phyloP scores from a whole-genome alignment of 306 rosid genomes.

The Acacia acuminata region DNA sequence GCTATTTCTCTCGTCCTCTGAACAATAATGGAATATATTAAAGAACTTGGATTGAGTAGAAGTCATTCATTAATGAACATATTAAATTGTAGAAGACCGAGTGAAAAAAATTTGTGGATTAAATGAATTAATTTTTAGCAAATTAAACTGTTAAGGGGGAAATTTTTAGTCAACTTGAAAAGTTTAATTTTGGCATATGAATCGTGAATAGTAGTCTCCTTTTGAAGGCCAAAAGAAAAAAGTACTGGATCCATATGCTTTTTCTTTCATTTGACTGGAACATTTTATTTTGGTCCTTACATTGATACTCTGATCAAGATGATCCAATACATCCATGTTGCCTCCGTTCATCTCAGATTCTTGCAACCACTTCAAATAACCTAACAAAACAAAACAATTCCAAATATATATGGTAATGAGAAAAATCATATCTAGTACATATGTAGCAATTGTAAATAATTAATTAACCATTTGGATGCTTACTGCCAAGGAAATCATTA shows the following conservation, averaged over 20 bases:
- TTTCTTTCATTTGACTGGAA: too few relatives aligned
- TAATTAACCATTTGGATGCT: background rate
- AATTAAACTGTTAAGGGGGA: background rate
- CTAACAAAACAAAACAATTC: background rate
- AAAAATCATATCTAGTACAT: background rate
- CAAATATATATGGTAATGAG: background rate
- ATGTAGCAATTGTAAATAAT: background rate
- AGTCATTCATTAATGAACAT: background rate
- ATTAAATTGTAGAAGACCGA: background rate
- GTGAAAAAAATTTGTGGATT: background rate
- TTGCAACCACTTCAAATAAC: rapidly evolving
- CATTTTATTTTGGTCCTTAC: background rate
- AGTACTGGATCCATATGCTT: too few relatives aligned
- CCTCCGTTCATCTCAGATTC: rapidly evolving
- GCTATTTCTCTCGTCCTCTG: background rate
- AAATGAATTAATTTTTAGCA: background rate
- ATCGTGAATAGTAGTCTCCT: too few relatives aligned
- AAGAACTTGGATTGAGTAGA: background rate
- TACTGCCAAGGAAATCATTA: background rate
- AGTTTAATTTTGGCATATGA: too few relatives aligned
- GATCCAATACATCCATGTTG: background rate
- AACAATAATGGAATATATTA: background rate
- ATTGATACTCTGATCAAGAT: rapidly evolving
- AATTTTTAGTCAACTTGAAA: too few relatives aligned
- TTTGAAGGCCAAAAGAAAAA: too few relatives aligned